Base-by-base conservation (phyloP, 768 basidiomycete genomes). In the Dendrothele bispora region DNA sequence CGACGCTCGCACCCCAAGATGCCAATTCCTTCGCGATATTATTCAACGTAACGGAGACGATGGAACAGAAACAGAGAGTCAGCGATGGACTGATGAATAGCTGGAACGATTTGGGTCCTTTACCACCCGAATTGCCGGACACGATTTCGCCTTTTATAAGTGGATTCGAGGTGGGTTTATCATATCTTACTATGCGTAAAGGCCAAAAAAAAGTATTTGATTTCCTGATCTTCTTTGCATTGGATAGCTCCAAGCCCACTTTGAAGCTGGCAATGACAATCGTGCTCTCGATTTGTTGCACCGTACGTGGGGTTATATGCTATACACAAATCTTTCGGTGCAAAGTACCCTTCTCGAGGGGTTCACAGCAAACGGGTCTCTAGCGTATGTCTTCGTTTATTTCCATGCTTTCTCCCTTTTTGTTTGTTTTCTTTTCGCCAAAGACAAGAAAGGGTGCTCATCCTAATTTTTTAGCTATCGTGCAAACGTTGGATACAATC, bases 111-210 rank as follows among this genome's bases (percentile, higher is more conserved):
- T 66, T 77, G 20, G 77, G 77, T 2, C 68, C 76, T 0, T 53
- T 78, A 8, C 72, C 67, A 24, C 76, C 77, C 2, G 77, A 79
- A 59, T 60, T 79, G 12, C 73, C 75, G 14, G 74, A 77, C 49
- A 79, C 73, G 0, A 75, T 79, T 21, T 74, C 73, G 26, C 77
- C 77, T 7, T 79, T 79, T 56, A 68, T 78, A n/a, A 68, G 75
- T 14, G 74, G 75, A 4, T 70, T 77, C 34, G 77, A 79, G 68
- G 74, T 74, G 37, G 20, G 62, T 38, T 22, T 30, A 24, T 29
- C 36, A 10, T 7, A 24, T 36, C 24, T 6, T 10, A 22, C 20
- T 21, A 24, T 36, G 21, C 12, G 25, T 17, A 30, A 32, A 27
- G 36, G 15, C 25, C 5, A 18, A 6, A 11, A 12, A 20, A 39